Conservation (phyloP, 441 rosid species). For the Jatropha podagrica region DNA sequence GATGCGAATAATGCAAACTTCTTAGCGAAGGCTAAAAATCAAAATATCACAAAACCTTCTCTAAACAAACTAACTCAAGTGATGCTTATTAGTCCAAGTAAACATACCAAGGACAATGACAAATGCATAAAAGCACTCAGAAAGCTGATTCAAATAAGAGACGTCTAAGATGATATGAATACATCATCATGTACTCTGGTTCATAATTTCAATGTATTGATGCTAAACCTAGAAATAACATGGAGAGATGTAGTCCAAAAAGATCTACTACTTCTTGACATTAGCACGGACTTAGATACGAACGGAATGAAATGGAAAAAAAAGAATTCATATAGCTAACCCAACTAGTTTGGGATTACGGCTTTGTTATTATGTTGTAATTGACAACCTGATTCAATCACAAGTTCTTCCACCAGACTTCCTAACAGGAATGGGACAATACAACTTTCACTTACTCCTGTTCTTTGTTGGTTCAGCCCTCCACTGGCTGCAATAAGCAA, state of each 20-base stretch:
- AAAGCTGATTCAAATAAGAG: no score
- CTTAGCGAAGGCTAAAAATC: conserved; percentile 1
- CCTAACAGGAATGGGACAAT: not conserved
- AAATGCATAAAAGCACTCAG: not conserved
- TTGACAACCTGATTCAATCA: conserved; percentile 11
- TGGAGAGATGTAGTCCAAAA: no score
- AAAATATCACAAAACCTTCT: conserved; percentile 1
- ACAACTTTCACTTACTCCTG: conserved; percentile 73
- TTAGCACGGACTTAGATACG: no score
- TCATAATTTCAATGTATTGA: no score
- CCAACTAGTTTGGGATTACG: no score
- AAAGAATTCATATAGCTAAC: no score
- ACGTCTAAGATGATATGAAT: no score
- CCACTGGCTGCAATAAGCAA: conserved; percentile 97
- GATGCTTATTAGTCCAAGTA: conserved; percentile 14
- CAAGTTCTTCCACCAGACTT: conserved; percentile 16
- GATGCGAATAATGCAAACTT: not conserved
- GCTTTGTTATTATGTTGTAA: not conserved
- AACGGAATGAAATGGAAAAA: no score
- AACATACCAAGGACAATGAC: not conserved
- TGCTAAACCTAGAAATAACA: no score
- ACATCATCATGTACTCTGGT: no score
- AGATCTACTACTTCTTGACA: no score
- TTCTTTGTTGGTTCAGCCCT: conserved; percentile 96
- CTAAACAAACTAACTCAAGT: conserved; percentile 7